phyloP scores from a whole-genome alignment of 257 asterid genomes.

The Solanum appendiculatum region DNA sequence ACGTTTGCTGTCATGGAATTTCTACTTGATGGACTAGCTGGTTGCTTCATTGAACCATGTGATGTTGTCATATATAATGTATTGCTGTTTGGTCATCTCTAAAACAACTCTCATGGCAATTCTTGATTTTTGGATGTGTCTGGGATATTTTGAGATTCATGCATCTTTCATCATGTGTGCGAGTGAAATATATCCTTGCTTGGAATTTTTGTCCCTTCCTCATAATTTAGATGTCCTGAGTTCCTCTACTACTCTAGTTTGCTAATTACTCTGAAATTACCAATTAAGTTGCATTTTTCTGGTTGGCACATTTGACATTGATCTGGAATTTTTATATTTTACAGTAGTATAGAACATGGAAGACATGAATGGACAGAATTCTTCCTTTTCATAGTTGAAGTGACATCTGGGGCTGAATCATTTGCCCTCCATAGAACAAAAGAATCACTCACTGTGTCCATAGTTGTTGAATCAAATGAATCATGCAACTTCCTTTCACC shows the following conservation, averaged over 20 bases:
- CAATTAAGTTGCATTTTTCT: neutral
- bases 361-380: neutral
- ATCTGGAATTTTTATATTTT: neutral
- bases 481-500: neutral
- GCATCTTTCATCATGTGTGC: neutral
- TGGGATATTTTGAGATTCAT: neutral
- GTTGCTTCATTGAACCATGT: neutral
- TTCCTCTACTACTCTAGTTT: neutral
- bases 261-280: neutral
- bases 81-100: neutral
- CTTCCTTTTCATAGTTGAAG: slow-evolving; percentile 1
- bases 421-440: slow-evolving; percentile 12
- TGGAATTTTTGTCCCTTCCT: neutral
- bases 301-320: neutral
- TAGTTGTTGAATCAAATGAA: slow-evolving; percentile 11
- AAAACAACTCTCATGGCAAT: neutral
- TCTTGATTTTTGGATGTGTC: neutral
- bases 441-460: slow-evolving; percentile 3
- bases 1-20: neutral
- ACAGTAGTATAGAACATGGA: neutral
- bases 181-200: neutral
- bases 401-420: slow-evolving; percentile 10
- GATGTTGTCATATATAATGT: neutral
- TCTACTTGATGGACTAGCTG: neutral
- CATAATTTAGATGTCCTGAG: neutral